A percentile compares a stretch with the other conserved stretches of the same genome.
These are phyloP conservation scores for Calycina marina DNA, from an alignment of 2,329 filamentous ascomycete species.

Conservation along the genomic window DNA sequence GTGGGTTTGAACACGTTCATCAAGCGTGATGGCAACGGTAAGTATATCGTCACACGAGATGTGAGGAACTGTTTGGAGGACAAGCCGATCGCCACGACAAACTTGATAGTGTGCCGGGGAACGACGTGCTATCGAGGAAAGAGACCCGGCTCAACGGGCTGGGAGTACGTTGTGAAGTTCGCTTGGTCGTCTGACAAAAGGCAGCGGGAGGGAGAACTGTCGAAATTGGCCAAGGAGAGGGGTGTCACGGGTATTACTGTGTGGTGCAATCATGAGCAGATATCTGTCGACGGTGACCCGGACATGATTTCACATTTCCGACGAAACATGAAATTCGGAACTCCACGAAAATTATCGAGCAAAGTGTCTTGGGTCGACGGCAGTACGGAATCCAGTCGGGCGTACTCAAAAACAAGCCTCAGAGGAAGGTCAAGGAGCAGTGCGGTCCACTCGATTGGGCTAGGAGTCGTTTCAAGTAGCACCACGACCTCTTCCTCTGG, in stretches of 20 bases:
- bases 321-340: slow-evolving; percentile 14
- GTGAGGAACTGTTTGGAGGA: slow-evolving; percentile 12
- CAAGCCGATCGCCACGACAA: slow-evolving; percentile 9
- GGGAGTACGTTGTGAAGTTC: no score
- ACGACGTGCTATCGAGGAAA: no score
- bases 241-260: slow-evolving; percentile 18
- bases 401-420: no score
- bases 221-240: slow-evolving; percentile 14
- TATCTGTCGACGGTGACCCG: slow-evolving; percentile 12
- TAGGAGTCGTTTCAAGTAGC: slow-evolving; percentile 6
- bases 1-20: no score
- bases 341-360: slow-evolving; percentile 8
- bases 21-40: no score
- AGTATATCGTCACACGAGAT: no score
- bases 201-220: no score
- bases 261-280: slow-evolving; percentile 17
- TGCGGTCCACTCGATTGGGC: slow-evolving; percentile 5
- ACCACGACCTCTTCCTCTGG: slow-evolving; percentile 5
- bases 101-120: slow-evolving; percentile 13
- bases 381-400: slow-evolving; percentile 9
- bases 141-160: no score
- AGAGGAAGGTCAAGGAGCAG: no score
- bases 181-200: no score
- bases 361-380: slow-evolving; percentile 12
- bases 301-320: slow-evolving; percentile 17